Percentiles rank a stretch among this genome's conserved stretches.
phyloP scores from a whole-genome alignment of 208 protist species.

The Angomonas desouzai region DNA sequence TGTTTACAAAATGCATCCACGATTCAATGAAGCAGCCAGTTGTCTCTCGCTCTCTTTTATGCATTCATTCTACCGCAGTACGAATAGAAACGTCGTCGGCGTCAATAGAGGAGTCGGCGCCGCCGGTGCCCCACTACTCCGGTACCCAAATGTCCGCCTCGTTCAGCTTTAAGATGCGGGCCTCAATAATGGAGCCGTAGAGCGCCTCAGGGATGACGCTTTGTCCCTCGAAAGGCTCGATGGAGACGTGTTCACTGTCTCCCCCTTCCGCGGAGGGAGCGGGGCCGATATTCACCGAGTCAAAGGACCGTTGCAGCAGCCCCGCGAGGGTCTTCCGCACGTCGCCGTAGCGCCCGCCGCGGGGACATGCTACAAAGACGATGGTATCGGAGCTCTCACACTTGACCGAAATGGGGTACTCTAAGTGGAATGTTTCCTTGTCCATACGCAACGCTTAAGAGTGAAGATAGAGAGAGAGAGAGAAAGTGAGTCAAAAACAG shows the following conservation, averaged over 20 bases:
- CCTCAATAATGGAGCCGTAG: constrained; percentile 32
- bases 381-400: constrained; percentile 50
- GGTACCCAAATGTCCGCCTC: constrained; percentile 30
- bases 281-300: constrained; percentile 31
- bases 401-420: constrained; percentile 50
- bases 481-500: neutral
- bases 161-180: constrained; percentile 32
- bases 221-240: neutral
- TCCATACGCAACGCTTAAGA: constrained; percentile 17
- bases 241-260: neutral
- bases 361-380: constrained; percentile 59
- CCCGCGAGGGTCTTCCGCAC: constrained; percentile 66
- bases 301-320: constrained; percentile 43
- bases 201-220: constrained; percentile 19
- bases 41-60: no score
- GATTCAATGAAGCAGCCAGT: no score
- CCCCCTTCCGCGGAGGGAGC: neutral
- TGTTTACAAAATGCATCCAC: neutral
- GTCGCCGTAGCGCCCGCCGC: constrained; percentile 52
- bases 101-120: no score
- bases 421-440: constrained; percentile 40
- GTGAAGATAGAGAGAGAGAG: constrained; percentile 2
- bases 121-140: no score
- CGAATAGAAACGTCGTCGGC: no score
- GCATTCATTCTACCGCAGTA: no score